A percentile compares a stretch with the other conserved stretches of the same genome.
phyloP scores from a whole-genome alignment of 2,329 filamentous ascomycete species.

The Thermoascus crustaceus region DNA sequence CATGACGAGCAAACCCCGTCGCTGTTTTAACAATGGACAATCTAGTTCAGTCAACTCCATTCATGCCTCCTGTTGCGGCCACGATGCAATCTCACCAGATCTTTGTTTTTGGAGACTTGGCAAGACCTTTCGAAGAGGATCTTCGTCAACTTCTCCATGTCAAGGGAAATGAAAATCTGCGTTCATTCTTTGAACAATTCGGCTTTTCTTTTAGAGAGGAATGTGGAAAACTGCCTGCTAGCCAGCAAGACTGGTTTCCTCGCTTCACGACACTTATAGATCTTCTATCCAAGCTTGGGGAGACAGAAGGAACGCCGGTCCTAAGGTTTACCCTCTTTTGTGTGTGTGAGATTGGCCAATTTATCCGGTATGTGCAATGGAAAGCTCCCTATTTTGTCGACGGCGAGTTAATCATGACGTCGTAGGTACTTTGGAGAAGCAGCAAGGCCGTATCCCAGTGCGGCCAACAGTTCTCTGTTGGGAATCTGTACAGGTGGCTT shows the following conservation, averaged over 20 bases:
- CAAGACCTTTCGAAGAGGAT: conserved; percentile 2
- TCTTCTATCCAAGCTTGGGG: conserved; percentile 2
- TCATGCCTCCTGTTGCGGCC: neutral
- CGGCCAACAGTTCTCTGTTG: conserved; percentile 5
- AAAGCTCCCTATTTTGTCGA: neutral
- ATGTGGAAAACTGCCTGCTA: neutral
- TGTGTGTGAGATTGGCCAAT: conserved; percentile 8
- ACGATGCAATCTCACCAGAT: neutral
- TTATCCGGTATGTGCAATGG: conserved; percentile 7
- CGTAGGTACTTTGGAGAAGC: conserved; percentile 5
- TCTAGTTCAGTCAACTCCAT: neutral
- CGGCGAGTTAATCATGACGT: conserved; percentile 3
- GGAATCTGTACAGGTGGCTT: conserved; percentile 13
- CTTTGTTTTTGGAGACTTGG: conserved; percentile 3
- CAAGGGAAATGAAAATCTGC: conserved; percentile 1
- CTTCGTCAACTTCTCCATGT: conserved; percentile 4
- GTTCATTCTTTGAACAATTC: conserved; percentile 4
- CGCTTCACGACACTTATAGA: conserved; percentile 5
- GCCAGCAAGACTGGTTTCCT: conserved; percentile 5
- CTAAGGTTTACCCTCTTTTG: conserved; percentile 7
- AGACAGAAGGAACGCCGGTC: conserved; percentile 2
- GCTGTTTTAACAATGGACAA: neutral
- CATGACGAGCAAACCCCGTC: neutral
- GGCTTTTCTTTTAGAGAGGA: neutral
- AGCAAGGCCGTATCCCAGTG: conserved; percentile 5